Percentiles rank a stretch among this genome's conserved stretches.
Conservation (phyloP, 139 green algal species). For the Chlamydomonas schloesseri region DNA sequence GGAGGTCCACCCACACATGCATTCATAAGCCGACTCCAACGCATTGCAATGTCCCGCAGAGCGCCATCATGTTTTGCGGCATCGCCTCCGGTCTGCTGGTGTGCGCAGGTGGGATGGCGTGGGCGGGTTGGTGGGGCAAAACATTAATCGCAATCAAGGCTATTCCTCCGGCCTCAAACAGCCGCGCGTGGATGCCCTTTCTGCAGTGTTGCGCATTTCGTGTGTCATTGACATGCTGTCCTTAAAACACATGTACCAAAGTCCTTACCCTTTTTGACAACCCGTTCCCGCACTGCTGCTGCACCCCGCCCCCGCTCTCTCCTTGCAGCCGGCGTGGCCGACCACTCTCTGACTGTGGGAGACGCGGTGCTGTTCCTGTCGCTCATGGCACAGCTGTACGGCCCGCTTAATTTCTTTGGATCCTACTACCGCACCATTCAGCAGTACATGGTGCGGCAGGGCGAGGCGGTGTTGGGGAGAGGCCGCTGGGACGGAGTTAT, state of each 20-base stretch:
- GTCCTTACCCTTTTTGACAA: too few relatives aligned
- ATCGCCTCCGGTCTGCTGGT: slow-evolving; percentile 50
- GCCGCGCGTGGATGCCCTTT: too few relatives aligned
- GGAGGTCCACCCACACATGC: too few relatives aligned
- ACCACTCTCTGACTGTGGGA: slow-evolving; percentile 80
- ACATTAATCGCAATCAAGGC: too few relatives aligned
- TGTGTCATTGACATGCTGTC: too few relatives aligned
- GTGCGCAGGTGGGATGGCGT: slow-evolving; percentile 46
- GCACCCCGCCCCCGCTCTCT: neutral
- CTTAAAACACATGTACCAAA: too few relatives aligned
- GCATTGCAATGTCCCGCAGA: too few relatives aligned
- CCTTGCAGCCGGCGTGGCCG: slow-evolving; percentile 37
- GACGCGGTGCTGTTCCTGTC: slow-evolving; percentile 89
- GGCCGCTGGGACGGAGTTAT: too few relatives aligned
- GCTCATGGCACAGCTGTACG: slow-evolving; percentile 90
- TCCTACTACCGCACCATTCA: slow-evolving; percentile 76
- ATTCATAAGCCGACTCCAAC: too few relatives aligned
- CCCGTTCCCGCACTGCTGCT: neutral
- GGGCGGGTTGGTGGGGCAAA: neutral
- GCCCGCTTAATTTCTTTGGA: slow-evolving; percentile 78
- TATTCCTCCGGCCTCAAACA: too few relatives aligned
- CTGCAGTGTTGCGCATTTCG: too few relatives aligned
- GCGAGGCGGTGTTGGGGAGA: neutral
- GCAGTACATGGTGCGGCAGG: slow-evolving; percentile 50
- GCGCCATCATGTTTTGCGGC: slow-evolving; percentile 83